Base-by-base conservation (phyloP, 306 rosid species). In the Medicago lupulina region DNA sequence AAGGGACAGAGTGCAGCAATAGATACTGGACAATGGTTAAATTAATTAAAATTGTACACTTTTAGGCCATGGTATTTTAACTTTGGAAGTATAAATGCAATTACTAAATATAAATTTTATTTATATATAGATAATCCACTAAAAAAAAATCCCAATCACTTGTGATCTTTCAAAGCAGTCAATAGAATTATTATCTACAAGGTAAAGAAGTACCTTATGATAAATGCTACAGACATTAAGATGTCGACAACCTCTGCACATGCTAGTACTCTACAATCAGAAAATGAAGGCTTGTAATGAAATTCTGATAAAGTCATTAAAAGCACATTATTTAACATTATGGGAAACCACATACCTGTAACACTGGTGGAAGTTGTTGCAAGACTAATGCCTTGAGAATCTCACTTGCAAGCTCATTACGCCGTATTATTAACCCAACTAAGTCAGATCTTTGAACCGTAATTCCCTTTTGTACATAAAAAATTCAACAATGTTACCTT, bases 171-270 rank as follows among this genome's bases (percentile, higher is more conserved):
- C 51, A 79, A 39, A 54, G 71, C 18, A 71, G 70, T 54, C 31
- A 67, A 59, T 17, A 70, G 70, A 57, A 34, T 11, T 44, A 46
- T 53, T 1, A 7, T 34, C 47, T 70, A 64, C 65, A 62, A 40
- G 72, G 43, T 70, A 66, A 71, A 79, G 18, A 63, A 55, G 82
- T 88, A 93, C 97, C 98, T 94, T 94, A 59, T 94, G 96, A 86
- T 88, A 94, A 80, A 88, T 84, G 83, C 87, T 87, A 78, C 98
- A 94, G 51, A 84, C 93, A 85, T 79, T 82, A 76, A 92, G 93
- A 92, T 94, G 98, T 77, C 97, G 96, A 70, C 98, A 94, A 64
- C 97, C 90, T 85, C 79, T 87, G 86, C 96, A 94, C 72, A 87
- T 83, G 85, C 80, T 83, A 17, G 76, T 84, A 87, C 88, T 87